Percentiles rank a stretch among this genome's conserved stretches.
These are phyloP conservation scores for Cryphonectria parasitica DNA, from an alignment of 2,329 filamentous ascomycete species.

Conservation along the genomic window DNA sequence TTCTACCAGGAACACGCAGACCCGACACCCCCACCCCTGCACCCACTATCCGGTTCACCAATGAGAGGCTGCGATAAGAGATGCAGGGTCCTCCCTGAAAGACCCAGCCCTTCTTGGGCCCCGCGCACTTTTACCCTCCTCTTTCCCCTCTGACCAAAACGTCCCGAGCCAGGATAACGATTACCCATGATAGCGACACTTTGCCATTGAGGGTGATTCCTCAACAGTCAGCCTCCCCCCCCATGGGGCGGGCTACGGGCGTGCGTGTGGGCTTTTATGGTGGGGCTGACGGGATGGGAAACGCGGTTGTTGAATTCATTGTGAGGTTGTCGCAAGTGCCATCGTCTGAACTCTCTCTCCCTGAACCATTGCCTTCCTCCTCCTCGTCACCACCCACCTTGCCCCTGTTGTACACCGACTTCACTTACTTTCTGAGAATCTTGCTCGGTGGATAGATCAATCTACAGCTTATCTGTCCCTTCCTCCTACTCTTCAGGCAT, in stretches of 20 bases:
- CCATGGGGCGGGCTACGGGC: neutral
- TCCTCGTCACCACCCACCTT: neutral
- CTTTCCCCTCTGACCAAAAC: neutral
- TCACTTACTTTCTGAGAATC: neutral
- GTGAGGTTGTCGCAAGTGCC: neutral
- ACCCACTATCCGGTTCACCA: neutral
- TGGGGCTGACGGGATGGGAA: neutral
- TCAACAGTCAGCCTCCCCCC: neutral
- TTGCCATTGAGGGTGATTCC: neutral
- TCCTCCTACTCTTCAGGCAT: neutral
- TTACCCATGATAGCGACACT: neutral
- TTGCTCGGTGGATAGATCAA: neutral
- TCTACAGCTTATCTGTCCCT: neutral
- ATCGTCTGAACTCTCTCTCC: neutral
- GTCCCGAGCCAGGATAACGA: neutral
- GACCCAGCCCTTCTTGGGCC: neutral
- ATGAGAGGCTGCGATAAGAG: conserved; percentile 15
- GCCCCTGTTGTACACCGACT: neutral
- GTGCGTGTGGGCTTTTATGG: neutral
- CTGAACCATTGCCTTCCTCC: neutral
- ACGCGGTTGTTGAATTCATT: neutral
- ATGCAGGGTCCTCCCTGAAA: conserved; percentile 3
- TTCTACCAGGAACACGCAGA: neutral
- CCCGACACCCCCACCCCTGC: too few relatives aligned
- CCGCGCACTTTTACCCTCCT: neutral